Percentiles rank a stretch among this genome's conserved stretches.
Evolutionary conservation across 1,284 basidiomycete species (phyloP).

Genomic region (Ustilago vetiveriae): DNA sequence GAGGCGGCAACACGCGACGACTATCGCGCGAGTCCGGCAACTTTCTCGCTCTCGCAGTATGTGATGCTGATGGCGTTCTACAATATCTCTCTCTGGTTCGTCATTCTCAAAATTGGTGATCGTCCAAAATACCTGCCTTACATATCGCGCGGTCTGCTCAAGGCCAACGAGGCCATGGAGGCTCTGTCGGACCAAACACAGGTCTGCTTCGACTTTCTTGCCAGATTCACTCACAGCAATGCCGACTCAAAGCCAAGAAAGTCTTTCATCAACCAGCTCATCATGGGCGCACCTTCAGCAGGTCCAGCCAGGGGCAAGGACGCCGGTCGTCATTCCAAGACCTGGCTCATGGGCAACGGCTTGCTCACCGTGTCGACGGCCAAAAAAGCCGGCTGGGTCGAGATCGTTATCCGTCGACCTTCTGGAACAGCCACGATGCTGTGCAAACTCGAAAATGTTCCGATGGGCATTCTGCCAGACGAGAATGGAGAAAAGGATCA

Average conservation of each 20-base stretch:
- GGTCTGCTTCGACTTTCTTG: conserved; percentile 97
- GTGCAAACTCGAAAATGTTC: conserved; percentile 87
- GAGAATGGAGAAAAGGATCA: conserved; percentile 73
- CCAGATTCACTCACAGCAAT: conserved; percentile 91
- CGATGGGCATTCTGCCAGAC: conserved; percentile 57
- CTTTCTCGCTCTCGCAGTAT: conserved; percentile 92
- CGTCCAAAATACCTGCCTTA: conserved; percentile 83
- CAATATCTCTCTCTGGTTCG: conserved; percentile 94
- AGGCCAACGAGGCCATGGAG: conserved; percentile 82
- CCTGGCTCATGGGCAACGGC: conserved; percentile 87
- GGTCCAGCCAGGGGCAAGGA: conserved; percentile 60
- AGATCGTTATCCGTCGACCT: conserved; percentile 83
- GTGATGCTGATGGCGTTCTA: conserved; percentile 93
- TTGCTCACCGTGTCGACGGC: conserved; percentile 84
- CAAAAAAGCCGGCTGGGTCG: conserved; percentile 84
- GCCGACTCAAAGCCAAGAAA: conserved; percentile 88
- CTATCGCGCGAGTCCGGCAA: conserved; percentile 57
- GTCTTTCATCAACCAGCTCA: conserved; percentile 78
- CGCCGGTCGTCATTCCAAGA: conserved; percentile 70
- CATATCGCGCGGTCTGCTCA: conserved; percentile 85
- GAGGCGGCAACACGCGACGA: conserved; percentile 59
- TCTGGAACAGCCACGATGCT: conserved; percentile 86
- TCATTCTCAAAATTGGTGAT: conserved; percentile 85
- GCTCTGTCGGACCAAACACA: conserved; percentile 89
- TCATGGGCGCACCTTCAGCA: conserved; percentile 67